Percentiles rank a stretch among this genome's conserved stretches.
Conservation (phyloP, 345 rosid genomes). For the Viola odorata region DNA sequence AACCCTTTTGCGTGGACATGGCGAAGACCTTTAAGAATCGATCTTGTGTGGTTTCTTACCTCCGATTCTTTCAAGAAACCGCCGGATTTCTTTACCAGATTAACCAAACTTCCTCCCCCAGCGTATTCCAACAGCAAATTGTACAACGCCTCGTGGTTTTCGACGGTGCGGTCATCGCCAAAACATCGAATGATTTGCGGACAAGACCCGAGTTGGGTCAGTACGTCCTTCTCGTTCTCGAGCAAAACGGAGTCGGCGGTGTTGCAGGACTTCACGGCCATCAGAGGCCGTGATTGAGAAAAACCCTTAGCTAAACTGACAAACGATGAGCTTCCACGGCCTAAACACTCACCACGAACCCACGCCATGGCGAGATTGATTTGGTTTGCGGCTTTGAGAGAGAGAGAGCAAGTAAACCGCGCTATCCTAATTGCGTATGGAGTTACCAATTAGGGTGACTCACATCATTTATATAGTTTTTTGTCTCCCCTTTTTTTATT, state of each 20-base stretch:
- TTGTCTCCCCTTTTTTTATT: too few relatives aligned
- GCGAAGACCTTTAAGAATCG: constrained; percentile 24
- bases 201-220: constrained; percentile 11
- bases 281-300: constrained; percentile 8
- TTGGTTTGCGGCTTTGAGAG: neutral
- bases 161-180: constrained; percentile 14
- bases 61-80: constrained; percentile 22
- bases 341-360: constrained; percentile 28
- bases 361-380: constrained; percentile 20
- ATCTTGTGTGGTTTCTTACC: constrained; percentile 9
- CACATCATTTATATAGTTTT: too few relatives aligned
- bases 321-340: constrained; percentile 22
- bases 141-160: constrained; percentile 8
- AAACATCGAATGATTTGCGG: constrained; percentile 19
- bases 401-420: neutral
- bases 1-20: constrained; percentile 29
- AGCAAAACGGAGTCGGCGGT: constrained; percentile 13
- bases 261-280: constrained; percentile 31
- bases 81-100: constrained; percentile 14
- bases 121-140: constrained; percentile 33
- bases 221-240: constrained; percentile 21
- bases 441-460: too few relatives aligned
- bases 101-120: constrained; percentile 20
- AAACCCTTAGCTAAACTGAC: constrained; percentile 18
- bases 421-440: too few relatives aligned